Evolutionary conservation across 306 rosid genomes (phyloP), one percentile per base, ranked within the genome.

Genomic region (Vachellia collinsii): DNA sequence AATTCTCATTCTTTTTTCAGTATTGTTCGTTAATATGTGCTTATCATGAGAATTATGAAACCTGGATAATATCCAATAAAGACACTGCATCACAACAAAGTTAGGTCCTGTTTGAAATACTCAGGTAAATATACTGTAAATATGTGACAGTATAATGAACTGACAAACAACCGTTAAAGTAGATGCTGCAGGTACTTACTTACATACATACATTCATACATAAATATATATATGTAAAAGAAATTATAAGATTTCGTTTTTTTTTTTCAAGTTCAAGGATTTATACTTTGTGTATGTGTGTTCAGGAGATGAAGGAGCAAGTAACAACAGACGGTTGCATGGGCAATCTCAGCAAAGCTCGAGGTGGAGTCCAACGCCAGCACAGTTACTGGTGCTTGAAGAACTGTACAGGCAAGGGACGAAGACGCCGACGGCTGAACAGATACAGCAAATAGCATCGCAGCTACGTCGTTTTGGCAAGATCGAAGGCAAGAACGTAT

Each of bases 341-440:
- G 17, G 74, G 67, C 72, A 80, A 59, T 72, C 85, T 0, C 68
- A 82, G 46, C 82, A 74, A 74, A 41, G 44, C 44, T 6, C 97
- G 42, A 72, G 99, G 54, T 94, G 99, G 99, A 94, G 91, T 75
- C 99, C 97, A 0, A 94, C 99, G 5, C 99, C 93, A 81, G 99
- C 92, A 72, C 97, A 94, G 81, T 34, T 92, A 22, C 93, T 94
- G 39, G 93, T 93, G 85, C 89, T 77, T 94, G 80, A 97, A 94
- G 86, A 93, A 90, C 78, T 94, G 66, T 94, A 94, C 61, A 88
- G 83, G 67, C 89, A 87, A 43, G 99, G 99, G 38, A 94, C 91
- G 97, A 78, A 97, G 75, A 94, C 99, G 11, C 99, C 99, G 2
- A 89, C 93, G 72, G 97, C 99, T 6, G 97, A 92, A 17, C 97